phyloP scores from a whole-genome alignment of 768 basidiomycete genomes.

The Tulasnella sp. region DNA sequence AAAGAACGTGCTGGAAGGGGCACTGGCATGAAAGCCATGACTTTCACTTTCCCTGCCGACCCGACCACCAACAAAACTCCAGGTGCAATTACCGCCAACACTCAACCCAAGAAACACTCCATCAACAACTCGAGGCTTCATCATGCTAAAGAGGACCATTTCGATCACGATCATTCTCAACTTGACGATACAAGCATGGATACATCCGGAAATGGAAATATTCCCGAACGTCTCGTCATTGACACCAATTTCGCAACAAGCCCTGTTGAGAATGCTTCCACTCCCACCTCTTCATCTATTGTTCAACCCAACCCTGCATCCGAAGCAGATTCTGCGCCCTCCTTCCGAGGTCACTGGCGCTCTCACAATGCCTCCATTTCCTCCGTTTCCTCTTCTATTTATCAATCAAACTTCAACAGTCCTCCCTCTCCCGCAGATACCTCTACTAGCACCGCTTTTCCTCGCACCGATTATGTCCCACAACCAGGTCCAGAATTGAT shows the following conservation, averaged over 20 bases:
- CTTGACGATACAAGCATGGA: no score
- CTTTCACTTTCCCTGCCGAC: slow-evolving; percentile 79
- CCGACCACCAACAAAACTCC: slow-evolving; percentile 31
- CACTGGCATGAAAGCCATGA: slow-evolving; percentile 60
- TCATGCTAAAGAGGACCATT: neutral
- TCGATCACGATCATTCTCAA: no score
- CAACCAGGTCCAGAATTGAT: neutral
- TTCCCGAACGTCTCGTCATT: slow-evolving; percentile 1
- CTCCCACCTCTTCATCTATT: slow-evolving; percentile 30
- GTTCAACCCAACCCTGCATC: slow-evolving; percentile 24
- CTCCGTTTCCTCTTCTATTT: slow-evolving; percentile 11
- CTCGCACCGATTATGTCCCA: neutral
- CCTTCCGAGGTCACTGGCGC: slow-evolving; percentile 19
- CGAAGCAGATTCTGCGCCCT: neutral
- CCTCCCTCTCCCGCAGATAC: slow-evolving; percentile 13
- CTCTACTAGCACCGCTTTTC: neutral
- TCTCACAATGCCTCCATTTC: slow-evolving; percentile 31
- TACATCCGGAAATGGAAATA: slow-evolving; percentile 11
- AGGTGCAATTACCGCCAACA: slow-evolving; percentile 2
- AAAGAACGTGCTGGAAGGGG: slow-evolving; percentile 64
- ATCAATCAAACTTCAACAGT: neutral
- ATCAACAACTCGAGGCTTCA: neutral
- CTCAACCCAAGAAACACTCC: slow-evolving; percentile 3
- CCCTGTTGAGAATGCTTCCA: slow-evolving; percentile 11
- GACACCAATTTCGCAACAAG: slow-evolving; percentile 8